These are phyloP conservation scores for Candida saitoana DNA, from an alignment of 805 yeast genomes.

Conservation along the genomic window DNA sequence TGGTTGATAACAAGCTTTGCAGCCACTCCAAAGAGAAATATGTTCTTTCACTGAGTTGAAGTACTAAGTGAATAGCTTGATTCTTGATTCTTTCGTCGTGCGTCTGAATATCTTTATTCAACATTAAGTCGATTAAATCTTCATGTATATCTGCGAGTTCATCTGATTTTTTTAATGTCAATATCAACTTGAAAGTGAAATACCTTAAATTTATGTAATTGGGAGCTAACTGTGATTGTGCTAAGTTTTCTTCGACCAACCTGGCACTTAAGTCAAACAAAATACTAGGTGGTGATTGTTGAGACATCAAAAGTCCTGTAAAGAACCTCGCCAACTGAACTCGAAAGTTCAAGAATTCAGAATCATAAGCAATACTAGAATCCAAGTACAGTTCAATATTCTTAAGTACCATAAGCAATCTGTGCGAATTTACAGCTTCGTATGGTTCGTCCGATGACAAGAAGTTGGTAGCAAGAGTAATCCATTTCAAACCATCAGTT, in stretches of 20 bases:
- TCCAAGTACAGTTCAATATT: constrained; percentile 57
- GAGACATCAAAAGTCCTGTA: constrained; percentile 14
- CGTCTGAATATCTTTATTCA: constrained; percentile 19
- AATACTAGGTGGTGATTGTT: constrained; percentile 22
- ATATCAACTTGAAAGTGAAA: constrained; percentile 41
- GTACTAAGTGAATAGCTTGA: constrained; percentile 27
- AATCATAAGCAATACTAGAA: constrained; percentile 57
- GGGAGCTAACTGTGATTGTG: constrained; percentile 34
- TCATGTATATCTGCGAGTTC: constrained; percentile 24
- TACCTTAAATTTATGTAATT: constrained; percentile 44
- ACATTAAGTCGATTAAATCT: constrained; percentile 42
- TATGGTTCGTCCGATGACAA: constrained; percentile 28
- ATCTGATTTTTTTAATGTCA: constrained; percentile 4
- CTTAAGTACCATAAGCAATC: constrained; percentile 58
- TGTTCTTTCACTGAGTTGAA: constrained; percentile 32
- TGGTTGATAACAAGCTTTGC: constrained; percentile 5
- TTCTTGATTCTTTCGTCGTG: constrained; percentile 24
- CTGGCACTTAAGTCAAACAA: constrained; percentile 34
- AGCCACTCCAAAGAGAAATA: constrained; percentile 9
- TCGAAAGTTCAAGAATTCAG: constrained; percentile 48
- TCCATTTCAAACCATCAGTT: constrained; percentile 39
- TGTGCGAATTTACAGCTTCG: constrained; percentile 56
- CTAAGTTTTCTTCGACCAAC: constrained; percentile 43
- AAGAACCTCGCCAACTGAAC: constrained; percentile 49
- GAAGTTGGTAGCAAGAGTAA: constrained; percentile 47